Evolutionary conservation across 805 yeast species (phyloP), one percentile per base, ranked within the genome.

Genomic region (Kuraishia borneana): DNA sequence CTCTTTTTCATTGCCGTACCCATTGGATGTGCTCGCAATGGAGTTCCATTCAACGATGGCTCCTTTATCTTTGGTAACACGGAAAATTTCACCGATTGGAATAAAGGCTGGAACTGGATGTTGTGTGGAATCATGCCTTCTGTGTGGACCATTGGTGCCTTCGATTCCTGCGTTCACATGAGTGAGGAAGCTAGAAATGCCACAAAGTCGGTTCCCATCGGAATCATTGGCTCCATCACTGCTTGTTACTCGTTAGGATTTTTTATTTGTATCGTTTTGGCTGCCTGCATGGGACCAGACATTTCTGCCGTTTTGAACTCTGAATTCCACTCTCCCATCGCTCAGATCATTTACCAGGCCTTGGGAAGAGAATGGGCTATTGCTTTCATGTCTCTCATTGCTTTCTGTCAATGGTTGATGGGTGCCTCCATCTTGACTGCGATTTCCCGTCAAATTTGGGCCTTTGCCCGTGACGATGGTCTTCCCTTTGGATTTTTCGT

Each of bases 81-180:
- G 32, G 53, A 53, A 12, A 59, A 60, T 36, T 44, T 34, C 36
- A 50, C 63, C 6, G 53, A 49, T 21, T 64, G 66, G 61, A 51
- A 58, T 14, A 42, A 40, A 3, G 68, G 68, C n/a, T 63, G 65
- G 65, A 53, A 63, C 16, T 61, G 57, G 33, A 51, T 61, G 47
- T 51, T 53, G 38, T 54, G 28, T 12, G 28, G 63, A 18, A 63
- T 65, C 63, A 58, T 63, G 63, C 70, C 72, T 1, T 63, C 63
- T 4, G 58, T 67, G 31, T 66, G 73, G 73, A 67, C 72, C 26
- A 65, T 67, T 43, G 71, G 72, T 23, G 67, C 70, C 0, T 68
- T 66, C 41, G 73, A 68, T 44, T 63, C 71, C 5, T 61, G 67
- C 37, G 65, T 68, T 29, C 73, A 68, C 48, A 64, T 67, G 63